These are phyloP conservation scores for Tulasnella calospora DNA, from an alignment of 768 basidiomycete genomes.

Conservation along the genomic window DNA sequence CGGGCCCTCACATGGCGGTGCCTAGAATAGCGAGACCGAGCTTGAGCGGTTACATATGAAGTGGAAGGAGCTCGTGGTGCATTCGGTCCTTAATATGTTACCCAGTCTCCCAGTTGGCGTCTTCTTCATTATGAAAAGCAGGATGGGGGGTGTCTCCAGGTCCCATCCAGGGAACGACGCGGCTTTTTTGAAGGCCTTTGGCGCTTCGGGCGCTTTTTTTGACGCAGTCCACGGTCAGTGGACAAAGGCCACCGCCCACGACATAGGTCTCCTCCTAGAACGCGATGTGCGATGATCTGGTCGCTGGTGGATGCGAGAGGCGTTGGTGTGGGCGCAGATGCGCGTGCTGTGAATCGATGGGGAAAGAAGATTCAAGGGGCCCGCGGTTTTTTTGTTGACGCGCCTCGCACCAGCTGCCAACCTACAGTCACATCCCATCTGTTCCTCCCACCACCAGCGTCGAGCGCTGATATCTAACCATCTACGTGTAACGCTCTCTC, in stretches of 20 bases:
- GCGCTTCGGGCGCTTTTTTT: neutral
- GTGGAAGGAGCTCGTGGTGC: too few relatives aligned
- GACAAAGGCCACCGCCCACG: neutral
- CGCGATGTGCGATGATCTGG: neutral
- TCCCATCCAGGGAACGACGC: conserved; percentile 2
- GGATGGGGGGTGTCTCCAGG: neutral
- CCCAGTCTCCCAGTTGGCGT: too few relatives aligned
- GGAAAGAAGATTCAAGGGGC: neutral
- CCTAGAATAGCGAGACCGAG: too few relatives aligned
- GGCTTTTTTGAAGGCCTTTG: neutral
- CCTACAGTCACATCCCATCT: neutral
- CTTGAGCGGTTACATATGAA: too few relatives aligned
- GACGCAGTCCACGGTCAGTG: neutral
- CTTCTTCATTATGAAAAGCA: too few relatives aligned
- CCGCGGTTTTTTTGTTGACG: conserved; percentile 11
- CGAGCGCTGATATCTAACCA: neutral
- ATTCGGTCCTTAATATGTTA: too few relatives aligned
- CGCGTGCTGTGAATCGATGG: conserved; percentile 5
- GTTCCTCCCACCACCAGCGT: neutral
- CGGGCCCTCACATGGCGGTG: too few relatives aligned
- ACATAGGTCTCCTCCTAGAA: neutral
- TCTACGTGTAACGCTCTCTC: neutral
- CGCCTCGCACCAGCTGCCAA: conserved; percentile 8
- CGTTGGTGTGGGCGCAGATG: neutral
- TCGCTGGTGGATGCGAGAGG: neutral